Conservation (phyloP, 176 grass and related monocot genomes). For the Puccinellia tenuiflora region DNA sequence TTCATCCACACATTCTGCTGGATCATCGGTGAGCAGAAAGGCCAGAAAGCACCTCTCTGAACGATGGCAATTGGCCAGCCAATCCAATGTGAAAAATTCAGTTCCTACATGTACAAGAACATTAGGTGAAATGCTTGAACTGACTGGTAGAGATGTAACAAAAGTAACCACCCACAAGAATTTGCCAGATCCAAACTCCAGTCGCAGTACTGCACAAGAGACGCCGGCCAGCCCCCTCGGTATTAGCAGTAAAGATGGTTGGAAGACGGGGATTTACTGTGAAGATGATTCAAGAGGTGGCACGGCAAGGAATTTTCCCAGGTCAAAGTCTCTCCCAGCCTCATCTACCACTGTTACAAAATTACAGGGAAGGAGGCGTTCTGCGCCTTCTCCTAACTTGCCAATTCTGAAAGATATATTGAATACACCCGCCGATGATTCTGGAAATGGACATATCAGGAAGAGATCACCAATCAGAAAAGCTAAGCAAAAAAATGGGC, state of each 20-base stretch:
- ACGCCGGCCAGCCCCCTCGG: constrained; percentile 25
- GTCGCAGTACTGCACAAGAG: not conserved
- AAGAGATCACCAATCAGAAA: constrained; percentile 27
- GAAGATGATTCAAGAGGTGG: constrained; percentile 18
- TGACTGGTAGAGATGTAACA: constrained; percentile 33
- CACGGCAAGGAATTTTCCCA: constrained; percentile 34
- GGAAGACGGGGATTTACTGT: constrained; percentile 32
- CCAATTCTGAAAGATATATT: constrained; percentile 49
- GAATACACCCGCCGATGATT: constrained; percentile 33
- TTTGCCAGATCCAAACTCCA: not conserved
- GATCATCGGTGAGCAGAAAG: constrained; percentile 46
- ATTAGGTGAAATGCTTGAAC: constrained; percentile 57
- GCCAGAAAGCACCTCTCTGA: constrained; percentile 49
- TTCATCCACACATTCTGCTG: constrained; percentile 29
- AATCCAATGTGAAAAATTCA: constrained; percentile 16
- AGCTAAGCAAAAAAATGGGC: constrained; percentile 23
- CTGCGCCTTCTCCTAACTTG: constrained; percentile 17
- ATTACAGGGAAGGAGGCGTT: constrained; percentile 18
- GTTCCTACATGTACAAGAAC: constrained; percentile 37
- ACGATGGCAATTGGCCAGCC: constrained; percentile 34
- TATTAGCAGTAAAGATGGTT: constrained; percentile 63
- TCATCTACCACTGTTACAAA: constrained; percentile 20
- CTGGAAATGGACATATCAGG: constrained; percentile 24
- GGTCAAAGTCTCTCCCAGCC: constrained; percentile 53
- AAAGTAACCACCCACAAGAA: not conserved